Conservation (phyloP, 257 asterid species). For the Solanum neorickii region DNA sequence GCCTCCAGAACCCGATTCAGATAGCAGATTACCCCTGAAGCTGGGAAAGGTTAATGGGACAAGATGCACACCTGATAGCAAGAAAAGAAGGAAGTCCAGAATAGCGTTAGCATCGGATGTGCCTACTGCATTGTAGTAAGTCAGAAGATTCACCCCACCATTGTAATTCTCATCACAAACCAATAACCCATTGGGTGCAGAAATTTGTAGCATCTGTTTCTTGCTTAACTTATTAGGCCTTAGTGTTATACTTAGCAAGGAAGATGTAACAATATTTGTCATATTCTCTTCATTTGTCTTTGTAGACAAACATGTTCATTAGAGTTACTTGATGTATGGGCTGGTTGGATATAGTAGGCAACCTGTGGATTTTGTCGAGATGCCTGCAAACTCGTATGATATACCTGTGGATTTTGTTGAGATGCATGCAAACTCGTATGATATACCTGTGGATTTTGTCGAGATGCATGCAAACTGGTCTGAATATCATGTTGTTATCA, state of each 20-base stretch:
- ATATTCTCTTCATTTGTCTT: background rate
- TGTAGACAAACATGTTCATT: background rate
- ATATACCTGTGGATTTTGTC: background rate
- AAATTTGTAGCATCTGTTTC: background rate
- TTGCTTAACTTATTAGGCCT: background rate
- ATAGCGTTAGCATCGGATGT: constrained; percentile 34
- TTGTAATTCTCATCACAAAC: background rate
- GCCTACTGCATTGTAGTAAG: constrained; percentile 16
- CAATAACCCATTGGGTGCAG: background rate
- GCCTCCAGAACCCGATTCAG: constrained; percentile 25
- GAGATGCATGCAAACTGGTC: background rate
- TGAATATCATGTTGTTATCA: background rate
- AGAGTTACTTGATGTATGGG: background rate
- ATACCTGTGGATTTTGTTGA: background rate
- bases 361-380: background rate
- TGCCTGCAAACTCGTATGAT: too few relatives aligned
- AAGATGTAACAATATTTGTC: background rate
- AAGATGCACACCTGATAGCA: constrained; percentile 59
- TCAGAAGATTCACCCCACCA: background rate
- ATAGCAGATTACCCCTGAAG: constrained; percentile 20
- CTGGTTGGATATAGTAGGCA: background rate
- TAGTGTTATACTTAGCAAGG: background rate
- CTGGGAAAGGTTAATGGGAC: constrained; percentile 25
- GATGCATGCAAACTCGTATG: too few relatives aligned
- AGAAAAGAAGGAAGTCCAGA: constrained; percentile 61